These are phyloP conservation scores for Naganishia sp. DNA, from an alignment of 1,284 basidiomycete species.

Conservation along the genomic window DNA sequence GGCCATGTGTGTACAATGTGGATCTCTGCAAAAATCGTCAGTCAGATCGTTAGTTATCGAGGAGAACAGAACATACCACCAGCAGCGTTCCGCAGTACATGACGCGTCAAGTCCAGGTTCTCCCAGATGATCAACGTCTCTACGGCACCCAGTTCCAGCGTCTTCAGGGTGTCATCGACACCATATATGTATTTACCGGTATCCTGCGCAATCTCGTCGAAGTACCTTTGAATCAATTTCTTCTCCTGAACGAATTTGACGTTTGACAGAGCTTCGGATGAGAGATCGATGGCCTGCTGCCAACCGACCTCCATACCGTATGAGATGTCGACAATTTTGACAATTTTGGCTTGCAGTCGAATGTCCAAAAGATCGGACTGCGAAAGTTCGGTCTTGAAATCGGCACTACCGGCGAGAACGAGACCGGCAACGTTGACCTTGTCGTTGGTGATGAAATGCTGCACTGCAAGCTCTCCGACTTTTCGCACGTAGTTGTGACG, in stretches of 20 bases:
- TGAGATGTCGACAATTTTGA: slow-evolving; percentile 97
- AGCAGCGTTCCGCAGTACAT: slow-evolving; percentile 82
- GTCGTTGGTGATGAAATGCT: slow-evolving; percentile 97
- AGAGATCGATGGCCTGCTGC: slow-evolving; percentile 96
- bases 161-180: slow-evolving; percentile 95
- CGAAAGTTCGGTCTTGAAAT: slow-evolving; percentile 97
- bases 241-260: slow-evolving; percentile 99
- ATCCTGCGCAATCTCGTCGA: slow-evolving; percentile 98
- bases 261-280: slow-evolving; percentile 91
- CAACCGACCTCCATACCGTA: slow-evolving; percentile 99
- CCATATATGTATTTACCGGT: slow-evolving; percentile 98
- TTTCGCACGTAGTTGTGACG: slow-evolving; percentile 99
- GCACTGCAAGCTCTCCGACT: slow-evolving; percentile 93
- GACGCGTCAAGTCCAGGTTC: slow-evolving; percentile 84
- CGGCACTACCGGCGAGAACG: slow-evolving; percentile 96
- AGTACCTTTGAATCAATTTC: slow-evolving; percentile 79
- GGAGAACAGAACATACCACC: slow-evolving; percentile 62
- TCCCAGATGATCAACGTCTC: slow-evolving; percentile 99
- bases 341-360: slow-evolving; percentile 81
- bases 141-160: slow-evolving; percentile 92
- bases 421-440: slow-evolving; percentile 97
- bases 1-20: slow-evolving; percentile 71
- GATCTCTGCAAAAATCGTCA: slow-evolving; percentile 66
- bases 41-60: neutral
- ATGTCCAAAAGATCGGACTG: slow-evolving; percentile 96